phyloP scores from a whole-genome alignment of 192 early-diverging fungal species.

The Umbelopsis sp. region DNA sequence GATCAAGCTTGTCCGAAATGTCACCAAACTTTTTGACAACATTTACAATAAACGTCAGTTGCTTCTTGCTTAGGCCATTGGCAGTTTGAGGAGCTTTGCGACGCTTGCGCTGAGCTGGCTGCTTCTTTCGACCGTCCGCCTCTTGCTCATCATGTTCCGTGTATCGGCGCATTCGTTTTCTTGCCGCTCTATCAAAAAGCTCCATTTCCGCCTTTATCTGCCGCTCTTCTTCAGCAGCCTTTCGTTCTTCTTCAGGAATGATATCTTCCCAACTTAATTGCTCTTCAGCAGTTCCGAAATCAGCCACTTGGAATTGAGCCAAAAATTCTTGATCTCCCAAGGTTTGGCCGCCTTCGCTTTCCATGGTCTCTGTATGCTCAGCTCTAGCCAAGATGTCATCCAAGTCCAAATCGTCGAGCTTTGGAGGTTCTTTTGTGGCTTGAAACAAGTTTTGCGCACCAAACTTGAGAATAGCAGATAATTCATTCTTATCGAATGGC shows the following conservation, averaged over 20 bases:
- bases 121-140: conserved; percentile 25
- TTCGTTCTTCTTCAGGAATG: conserved; percentile 86
- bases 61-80: background rate
- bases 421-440: conserved; percentile 63
- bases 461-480: conserved; percentile 96
- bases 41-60: background rate
- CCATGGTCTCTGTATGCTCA: conserved; percentile 83
- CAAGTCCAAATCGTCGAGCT: conserved; percentile 92
- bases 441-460: conserved; percentile 98
- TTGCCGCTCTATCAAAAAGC: conserved; percentile 46
- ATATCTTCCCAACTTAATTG: conserved; percentile 93
- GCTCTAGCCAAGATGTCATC: conserved; percentile 97
- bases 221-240: conserved; percentile 68
- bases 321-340: conserved; percentile 92
- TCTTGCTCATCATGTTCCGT: conserved; percentile 29
- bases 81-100: conserved; percentile 3
- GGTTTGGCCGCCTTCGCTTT: conserved; percentile 59
- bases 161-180: conserved; percentile 30
- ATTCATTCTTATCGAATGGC: conserved; percentile 83
- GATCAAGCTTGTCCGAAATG: conserved; percentile 5
- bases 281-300: conserved; percentile 71
- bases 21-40: conserved; percentile 17
- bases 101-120: conserved; percentile 24
- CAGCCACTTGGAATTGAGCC: conserved; percentile 91
- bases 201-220: conserved; percentile 60